phyloP scores from a whole-genome alignment of 768 basidiomycete genomes.

The Auriscalpium orientale region DNA sequence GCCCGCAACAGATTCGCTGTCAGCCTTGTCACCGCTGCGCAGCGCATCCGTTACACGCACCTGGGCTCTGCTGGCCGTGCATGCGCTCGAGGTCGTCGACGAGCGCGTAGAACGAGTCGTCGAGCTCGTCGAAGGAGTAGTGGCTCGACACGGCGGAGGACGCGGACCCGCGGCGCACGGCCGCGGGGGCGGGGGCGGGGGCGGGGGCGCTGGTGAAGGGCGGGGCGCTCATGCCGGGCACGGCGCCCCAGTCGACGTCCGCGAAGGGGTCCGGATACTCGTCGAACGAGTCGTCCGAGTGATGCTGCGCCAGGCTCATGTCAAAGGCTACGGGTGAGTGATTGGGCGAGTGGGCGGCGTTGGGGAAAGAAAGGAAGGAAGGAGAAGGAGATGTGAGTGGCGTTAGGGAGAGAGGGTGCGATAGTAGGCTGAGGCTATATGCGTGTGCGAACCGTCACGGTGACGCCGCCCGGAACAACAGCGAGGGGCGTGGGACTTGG shows the following conservation, averaged over 20 bases:
- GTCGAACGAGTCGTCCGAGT: constrained; percentile 42
- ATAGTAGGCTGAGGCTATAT: no score
- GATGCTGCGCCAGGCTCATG: background rate
- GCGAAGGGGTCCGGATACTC: constrained; percentile 45
- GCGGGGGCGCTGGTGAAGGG: background rate
- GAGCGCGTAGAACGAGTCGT: constrained; percentile 13
- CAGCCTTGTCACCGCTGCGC: no score
- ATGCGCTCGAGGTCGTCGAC: constrained; percentile 1
- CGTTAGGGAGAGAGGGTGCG: background rate
- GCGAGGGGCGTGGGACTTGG: no score
- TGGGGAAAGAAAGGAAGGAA: background rate
- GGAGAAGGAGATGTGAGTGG: background rate
- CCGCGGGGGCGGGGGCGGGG: constrained; percentile 18
- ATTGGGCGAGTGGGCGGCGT: background rate
- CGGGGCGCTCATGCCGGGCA: constrained; percentile 23
- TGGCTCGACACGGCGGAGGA: constrained; percentile 9
- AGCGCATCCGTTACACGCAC: background rate
- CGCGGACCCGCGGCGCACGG: background rate
- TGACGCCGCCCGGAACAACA: no score
- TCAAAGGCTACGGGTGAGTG: no score
- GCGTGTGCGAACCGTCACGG: no score
- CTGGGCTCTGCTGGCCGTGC: background rate
- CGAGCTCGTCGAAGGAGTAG: constrained; percentile 22
- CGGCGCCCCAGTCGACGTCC: constrained; percentile 37
- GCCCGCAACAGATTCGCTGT: no score